Evolutionary conservation across 257 asterid species (phyloP).

Genomic region (Lycium barbarum): DNA sequence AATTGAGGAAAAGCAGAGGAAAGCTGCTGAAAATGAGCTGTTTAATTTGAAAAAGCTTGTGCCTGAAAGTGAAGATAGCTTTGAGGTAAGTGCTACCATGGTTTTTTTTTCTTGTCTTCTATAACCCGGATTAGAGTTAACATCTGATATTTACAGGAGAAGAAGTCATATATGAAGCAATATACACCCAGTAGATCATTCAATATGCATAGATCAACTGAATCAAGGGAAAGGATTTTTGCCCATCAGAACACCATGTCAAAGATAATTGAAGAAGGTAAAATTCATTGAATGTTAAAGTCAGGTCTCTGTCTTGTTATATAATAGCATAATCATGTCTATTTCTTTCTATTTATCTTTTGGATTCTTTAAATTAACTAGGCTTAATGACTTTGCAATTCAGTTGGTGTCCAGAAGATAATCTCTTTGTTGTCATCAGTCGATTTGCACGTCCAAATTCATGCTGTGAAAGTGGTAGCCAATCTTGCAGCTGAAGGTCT

Average conservation of each 20-base stretch:
- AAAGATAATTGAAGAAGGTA: constrained; percentile 94
- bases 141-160: constrained; percentile 63
- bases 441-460: constrained; percentile 86
- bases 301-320: constrained; percentile 15
- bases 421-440: constrained; percentile 70
- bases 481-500: constrained; percentile 98
- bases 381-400: constrained; percentile 34
- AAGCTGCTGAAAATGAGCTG: constrained; percentile 77
- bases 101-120: constrained; percentile 17
- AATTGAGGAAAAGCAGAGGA: constrained; percentile 72
- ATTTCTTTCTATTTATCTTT: constrained; percentile 19
- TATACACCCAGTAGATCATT: constrained; percentile 53
- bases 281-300: constrained; percentile 34
- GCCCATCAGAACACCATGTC: constrained; percentile 80
- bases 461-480: constrained; percentile 96
- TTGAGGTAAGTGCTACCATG: constrained; percentile 63
- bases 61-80: constrained; percentile 88
- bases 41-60: constrained; percentile 56
- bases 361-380: constrained; percentile 25
- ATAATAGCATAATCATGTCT: background rate
- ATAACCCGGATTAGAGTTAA: constrained; percentile 18
- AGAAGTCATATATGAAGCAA: constrained; percentile 65
- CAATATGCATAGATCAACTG: constrained; percentile 46
- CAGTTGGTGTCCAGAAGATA: constrained; percentile 95
- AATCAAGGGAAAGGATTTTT: constrained; percentile 64